Evolutionary conservation across 208 protist genomes (phyloP).

Genomic region (Trypanosoma theileri): DNA sequence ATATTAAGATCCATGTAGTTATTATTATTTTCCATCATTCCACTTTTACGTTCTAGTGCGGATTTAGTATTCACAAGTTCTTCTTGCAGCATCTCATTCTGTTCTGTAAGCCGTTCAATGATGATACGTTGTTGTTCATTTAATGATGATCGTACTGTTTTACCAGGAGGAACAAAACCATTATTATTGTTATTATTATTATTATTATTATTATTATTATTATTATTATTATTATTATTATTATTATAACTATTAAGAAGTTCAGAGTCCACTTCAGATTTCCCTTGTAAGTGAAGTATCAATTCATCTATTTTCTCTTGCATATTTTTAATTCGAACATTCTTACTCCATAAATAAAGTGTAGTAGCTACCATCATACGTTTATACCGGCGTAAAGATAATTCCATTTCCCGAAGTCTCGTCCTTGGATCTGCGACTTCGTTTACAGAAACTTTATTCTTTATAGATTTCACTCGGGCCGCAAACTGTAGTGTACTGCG

Average conservation of each 20-base stretch:
- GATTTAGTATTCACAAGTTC: constrained; percentile 18
- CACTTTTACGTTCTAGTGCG: neutral
- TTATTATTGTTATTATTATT: neutral
- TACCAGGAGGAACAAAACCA: neutral
- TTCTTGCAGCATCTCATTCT: constrained; percentile 52
- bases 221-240: too few relatives aligned
- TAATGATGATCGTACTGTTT: neutral
- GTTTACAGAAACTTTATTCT: constrained; percentile 65
- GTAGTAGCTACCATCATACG: constrained; percentile 55
- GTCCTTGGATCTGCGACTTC: constrained; percentile 60
- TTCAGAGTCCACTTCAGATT: too few relatives aligned
- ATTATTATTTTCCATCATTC: neutral
- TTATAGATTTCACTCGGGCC: constrained; percentile 59
- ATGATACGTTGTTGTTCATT: constrained; percentile 54
- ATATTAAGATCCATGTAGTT: neutral
- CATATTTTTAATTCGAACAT: constrained; percentile 43
- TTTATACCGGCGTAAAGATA: constrained; percentile 37
- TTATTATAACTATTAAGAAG: too few relatives aligned
- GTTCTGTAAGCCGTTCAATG: constrained; percentile 53
- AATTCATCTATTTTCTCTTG: constrained; percentile 33
- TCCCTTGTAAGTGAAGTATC: neutral
- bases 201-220: too few relatives aligned
- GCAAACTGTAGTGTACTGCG: constrained; percentile 84
- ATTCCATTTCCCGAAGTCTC: constrained; percentile 46
- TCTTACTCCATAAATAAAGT: constrained; percentile 77